Base-by-base conservation (phyloP, 2,329 filamentous ascomycete genomes). In the Hypoxylon sp. region DNA sequence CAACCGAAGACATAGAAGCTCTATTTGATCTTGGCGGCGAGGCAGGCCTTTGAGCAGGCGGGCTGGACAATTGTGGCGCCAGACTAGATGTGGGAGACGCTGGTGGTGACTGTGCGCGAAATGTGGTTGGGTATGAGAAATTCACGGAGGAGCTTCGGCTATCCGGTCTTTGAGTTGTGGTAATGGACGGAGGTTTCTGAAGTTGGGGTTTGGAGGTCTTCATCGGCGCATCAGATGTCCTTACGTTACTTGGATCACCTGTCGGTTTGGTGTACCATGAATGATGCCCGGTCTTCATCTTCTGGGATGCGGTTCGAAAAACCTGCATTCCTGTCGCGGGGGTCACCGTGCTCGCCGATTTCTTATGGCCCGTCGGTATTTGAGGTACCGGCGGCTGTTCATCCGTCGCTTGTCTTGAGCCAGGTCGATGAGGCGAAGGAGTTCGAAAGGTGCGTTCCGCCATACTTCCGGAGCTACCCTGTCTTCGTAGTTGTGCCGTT, bases 381-480 rank as follows among this genome's bases (percentile, higher is more conserved):
- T 86, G 84, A 36, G 94, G 94, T 1, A 97, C 90, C 1, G 93
- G 93, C 30, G 93, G 93, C 57, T 87, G 84, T 73, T 87, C 82
- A 53, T 81, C 78, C 19, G 77, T 72, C 45, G 65, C 77, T 60
- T 77, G 78, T 69, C 77, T 80, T 64, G 79, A 76, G 48, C 79
- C 79, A 63, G 79, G 76, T 60, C 84, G 83, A 76, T 78, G 83
- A 67, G 86, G 93, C 3, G 90, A 97, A 2, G 90, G 89, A 11
- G 91, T 91, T 72, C 94, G 89, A 79, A 98, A 97, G 0, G 93
- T 94, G 63, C 95, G 89, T 78, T 95, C 92, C 30, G 89, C 91
- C 94, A 98, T 97, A 53, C 94, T 97, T 21, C 89, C 87, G 28
- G 87, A 87, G 80, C 94, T 97, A 60, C 84, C 86, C 38, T 86